Evolutionary conservation across 768 basidiomycete species (phyloP).

Genomic region (Tulasnella sp.): DNA sequence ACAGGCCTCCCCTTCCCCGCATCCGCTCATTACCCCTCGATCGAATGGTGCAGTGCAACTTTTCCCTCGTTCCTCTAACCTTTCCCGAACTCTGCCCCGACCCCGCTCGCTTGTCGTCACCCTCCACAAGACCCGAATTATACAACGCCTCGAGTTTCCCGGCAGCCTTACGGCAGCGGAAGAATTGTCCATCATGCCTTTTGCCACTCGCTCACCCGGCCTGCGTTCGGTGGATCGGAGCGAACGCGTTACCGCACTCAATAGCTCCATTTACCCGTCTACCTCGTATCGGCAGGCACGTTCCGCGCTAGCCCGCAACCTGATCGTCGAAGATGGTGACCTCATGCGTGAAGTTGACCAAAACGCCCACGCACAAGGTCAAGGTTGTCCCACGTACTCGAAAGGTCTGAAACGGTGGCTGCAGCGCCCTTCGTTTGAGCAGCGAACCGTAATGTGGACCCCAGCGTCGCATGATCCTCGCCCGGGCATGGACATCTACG

Average conservation of each 20-base stretch:
- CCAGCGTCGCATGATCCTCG: constrained; percentile 23
- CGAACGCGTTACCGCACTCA: neutral
- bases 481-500: constrained; percentile 29
- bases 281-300: neutral
- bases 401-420: constrained; percentile 56
- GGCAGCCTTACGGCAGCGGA: constrained; percentile 32
- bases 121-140: constrained; percentile 41
- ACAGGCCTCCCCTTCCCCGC: neutral
- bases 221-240: neutral
- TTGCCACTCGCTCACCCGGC: constrained; percentile 13
- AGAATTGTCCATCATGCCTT: constrained; percentile 29
- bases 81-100: constrained; percentile 28
- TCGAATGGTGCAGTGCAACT: constrained; percentile 22
- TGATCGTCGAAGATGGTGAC: constrained; percentile 8
- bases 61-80: constrained; percentile 50
- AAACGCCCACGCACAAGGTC: neutral
- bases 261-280: constrained; percentile 6
- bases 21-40: constrained; percentile 12
- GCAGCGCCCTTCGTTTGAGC: constrained; percentile 63
- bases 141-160: constrained; percentile 32
- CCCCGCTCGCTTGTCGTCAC: constrained; percentile 29
- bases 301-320: neutral
- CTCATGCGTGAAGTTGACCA: constrained; percentile 13
- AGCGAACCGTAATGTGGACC: constrained; percentile 44
- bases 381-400: constrained; percentile 27